phyloP scores from a whole-genome alignment of 495 filamentous ascomycete genomes.

The Pseudoneurospora amorphoporcata region DNA sequence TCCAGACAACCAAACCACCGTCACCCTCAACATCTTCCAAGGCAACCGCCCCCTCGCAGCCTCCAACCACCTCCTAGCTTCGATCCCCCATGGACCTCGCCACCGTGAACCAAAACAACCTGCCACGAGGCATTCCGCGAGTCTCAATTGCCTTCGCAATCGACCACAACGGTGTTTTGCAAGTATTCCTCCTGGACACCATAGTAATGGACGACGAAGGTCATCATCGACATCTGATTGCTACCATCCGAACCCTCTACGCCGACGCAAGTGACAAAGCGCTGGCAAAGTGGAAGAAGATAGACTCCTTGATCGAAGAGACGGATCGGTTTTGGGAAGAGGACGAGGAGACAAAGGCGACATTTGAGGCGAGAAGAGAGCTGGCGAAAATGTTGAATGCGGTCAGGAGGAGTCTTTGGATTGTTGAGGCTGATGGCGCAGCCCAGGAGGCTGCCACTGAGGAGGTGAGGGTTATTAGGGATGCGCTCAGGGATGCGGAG shows the following conservation, averaged over 20 bases:
- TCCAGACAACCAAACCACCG: constrained; percentile 81
- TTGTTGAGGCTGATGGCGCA: constrained; percentile 4
- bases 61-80: constrained; percentile 80
- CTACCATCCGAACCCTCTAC: constrained; percentile 36
- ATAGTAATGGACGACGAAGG: constrained; percentile 78
- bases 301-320: constrained; percentile 87
- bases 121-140: constrained; percentile 81
- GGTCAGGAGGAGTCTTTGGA: constrained; percentile 83
- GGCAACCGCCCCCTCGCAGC: constrained; percentile 87
- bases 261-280: constrained; percentile 74
- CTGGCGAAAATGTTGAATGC: constrained; percentile 86
- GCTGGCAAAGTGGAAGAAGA: constrained; percentile 77
- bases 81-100: constrained; percentile 80
- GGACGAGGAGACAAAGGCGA: constrained; percentile 80
- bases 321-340: constrained; percentile 91
- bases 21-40: constrained; percentile 89
- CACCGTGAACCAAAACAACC: constrained; percentile 59
- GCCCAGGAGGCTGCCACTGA: not conserved
- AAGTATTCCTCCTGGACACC: constrained; percentile 77
- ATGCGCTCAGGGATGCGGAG: constrained; percentile 81
- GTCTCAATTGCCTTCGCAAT: constrained; percentile 71
- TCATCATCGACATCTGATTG: constrained; percentile 52
- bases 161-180: constrained; percentile 87
- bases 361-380: constrained; percentile 84
- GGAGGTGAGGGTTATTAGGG: constrained; percentile 42